Evolutionary conservation across 495 filamentous ascomycete species (phyloP).

Genomic region (Hyaloscypha hepaticicola): DNA sequence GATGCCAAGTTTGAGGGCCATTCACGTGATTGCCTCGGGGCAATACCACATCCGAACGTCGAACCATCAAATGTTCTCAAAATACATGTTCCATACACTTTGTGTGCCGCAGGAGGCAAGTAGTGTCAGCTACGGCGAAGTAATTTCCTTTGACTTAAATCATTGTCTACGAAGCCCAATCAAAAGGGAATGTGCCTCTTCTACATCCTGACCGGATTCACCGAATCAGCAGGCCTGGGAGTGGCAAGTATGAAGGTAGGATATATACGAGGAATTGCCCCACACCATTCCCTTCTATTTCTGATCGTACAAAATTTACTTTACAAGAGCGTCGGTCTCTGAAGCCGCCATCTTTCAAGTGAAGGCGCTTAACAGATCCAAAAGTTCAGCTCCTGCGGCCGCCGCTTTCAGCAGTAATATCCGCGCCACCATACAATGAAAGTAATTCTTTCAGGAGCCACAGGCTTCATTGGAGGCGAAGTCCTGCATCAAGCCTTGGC

Average conservation of each 20-base stretch:
- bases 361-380: not conserved
- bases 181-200: not conserved
- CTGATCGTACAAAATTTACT: not conserved
- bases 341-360: not conserved
- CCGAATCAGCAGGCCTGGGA: not conserved
- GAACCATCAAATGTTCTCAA: not conserved
- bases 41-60: no score
- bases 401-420: not conserved
- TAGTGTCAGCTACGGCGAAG: slow-evolving; percentile 1
- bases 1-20: not conserved
- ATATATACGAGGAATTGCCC: not conserved
- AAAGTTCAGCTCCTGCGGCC: not conserved
- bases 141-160: not conserved
- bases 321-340: not conserved
- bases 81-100: not conserved
- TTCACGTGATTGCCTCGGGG: not conserved
- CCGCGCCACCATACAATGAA: slow-evolving; percentile 22
- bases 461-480: slow-evolving; percentile 30
- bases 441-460: slow-evolving; percentile 32
- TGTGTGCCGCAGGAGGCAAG: not conserved
- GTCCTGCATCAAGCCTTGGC: slow-evolving; percentile 26
- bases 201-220: not conserved
- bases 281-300: not conserved
- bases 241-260: not conserved
- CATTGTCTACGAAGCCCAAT: not conserved